Percentiles rank a stretch among this genome's conserved stretches.
Evolutionary conservation across 345 rosid species (phyloP).

Genomic region (Eucalyptus rudis): DNA sequence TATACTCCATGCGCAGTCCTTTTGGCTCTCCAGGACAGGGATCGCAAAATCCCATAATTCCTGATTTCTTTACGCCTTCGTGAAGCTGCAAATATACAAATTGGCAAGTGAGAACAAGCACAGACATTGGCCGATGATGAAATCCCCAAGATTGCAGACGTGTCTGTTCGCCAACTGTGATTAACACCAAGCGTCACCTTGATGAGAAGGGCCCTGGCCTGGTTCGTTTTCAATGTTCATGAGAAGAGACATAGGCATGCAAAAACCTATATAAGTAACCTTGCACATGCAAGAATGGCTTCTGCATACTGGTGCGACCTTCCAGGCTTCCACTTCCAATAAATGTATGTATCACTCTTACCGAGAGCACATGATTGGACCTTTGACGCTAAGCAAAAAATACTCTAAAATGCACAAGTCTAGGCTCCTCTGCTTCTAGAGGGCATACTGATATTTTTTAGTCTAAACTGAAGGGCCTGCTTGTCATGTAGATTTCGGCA

Average conservation of each 20-base stretch:
- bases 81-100: slow-evolving; percentile 45
- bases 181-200: neutral
- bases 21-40: slow-evolving; percentile 88
- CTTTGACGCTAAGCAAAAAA: neutral
- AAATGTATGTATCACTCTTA: neutral
- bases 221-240: neutral
- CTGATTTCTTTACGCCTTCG: slow-evolving; percentile 82
- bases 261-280: neutral
- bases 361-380: neutral
- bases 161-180: neutral
- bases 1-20: slow-evolving; percentile 58
- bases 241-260: neutral
- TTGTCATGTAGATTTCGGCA: neutral
- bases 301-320: neutral
- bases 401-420: neutral
- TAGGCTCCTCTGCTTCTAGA: neutral
- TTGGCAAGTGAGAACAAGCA: neutral
- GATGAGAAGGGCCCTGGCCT: neutral
- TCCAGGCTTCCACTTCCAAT: neutral
- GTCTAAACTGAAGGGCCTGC: neutral
- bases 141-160: neutral
- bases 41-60: slow-evolving; percentile 96
- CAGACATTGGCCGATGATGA: neutral
- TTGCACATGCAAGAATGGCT: neutral
- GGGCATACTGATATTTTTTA: neutral